Conservation (phyloP, 2,329 filamentous ascomycete species). For the Lasiodiplodia hormozganensis region DNA sequence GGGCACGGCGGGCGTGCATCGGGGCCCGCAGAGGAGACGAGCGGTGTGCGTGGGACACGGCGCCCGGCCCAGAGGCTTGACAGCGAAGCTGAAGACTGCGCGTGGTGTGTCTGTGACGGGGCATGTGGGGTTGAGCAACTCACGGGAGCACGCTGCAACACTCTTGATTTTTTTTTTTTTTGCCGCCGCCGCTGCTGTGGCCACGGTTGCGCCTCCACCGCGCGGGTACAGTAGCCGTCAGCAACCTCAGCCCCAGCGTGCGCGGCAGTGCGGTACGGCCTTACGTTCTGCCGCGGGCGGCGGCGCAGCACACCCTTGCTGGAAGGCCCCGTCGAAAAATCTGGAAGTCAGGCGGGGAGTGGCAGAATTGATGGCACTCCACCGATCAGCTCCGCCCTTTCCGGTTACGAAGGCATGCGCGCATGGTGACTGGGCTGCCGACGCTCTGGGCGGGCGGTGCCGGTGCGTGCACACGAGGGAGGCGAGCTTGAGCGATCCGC, state of each 20-base stretch:
- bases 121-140: conserved; percentile 16
- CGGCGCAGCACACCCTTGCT: conserved; percentile 6
- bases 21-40: conserved; percentile 11
- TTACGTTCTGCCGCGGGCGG: conserved; percentile 3
- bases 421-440: not conserved
- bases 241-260: conserved; percentile 3
- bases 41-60: conserved; percentile 24
- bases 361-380: not conserved
- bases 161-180: not conserved
- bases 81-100: conserved; percentile 25
- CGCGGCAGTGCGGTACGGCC: conserved; percentile 14
- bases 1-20: not conserved
- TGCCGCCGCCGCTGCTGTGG: not conserved
- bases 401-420: conserved; percentile 9
- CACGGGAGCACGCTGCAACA: conserved; percentile 10
- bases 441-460: not conserved
- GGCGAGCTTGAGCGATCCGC: conserved; percentile 7
- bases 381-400: conserved; percentile 5
- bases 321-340: not conserved
- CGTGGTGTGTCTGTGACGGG: conserved; percentile 20
- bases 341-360: conserved; percentile 16
- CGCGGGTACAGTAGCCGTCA: not conserved
- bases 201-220: not conserved
- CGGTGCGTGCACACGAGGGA: conserved; percentile 1
- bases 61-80: conserved; percentile 20